These are phyloP conservation scores for Dothideomycetidae sp. DNA, from an alignment of 2,329 filamentous ascomycete genomes.

Conservation along the genomic window DNA sequence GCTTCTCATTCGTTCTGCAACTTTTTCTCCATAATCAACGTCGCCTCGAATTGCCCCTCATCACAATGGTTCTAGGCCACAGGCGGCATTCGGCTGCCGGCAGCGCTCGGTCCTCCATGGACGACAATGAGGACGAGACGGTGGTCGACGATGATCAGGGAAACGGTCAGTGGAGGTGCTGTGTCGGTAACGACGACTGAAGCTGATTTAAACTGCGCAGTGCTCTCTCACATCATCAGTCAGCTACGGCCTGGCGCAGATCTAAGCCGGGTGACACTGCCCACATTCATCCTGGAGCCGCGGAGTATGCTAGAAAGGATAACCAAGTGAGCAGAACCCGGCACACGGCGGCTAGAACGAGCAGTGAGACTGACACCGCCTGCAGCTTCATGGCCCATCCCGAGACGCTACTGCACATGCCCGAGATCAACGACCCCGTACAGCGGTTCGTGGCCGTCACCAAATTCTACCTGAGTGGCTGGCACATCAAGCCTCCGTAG, in stretches of 20 bases:
- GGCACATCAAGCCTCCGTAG: constrained; percentile 96
- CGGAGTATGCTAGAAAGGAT: constrained; percentile 97
- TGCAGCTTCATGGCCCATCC: constrained; percentile 96
- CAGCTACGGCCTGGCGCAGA: constrained; percentile 92
- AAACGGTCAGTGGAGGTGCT: constrained; percentile 75
- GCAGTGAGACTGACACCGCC: constrained; percentile 5
- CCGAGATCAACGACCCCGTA: constrained; percentile 74
- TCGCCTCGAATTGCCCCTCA: too few relatives aligned
- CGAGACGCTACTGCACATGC: constrained; percentile 81
- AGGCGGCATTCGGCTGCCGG: constrained; percentile 33
- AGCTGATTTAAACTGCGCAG: constrained; percentile 41
- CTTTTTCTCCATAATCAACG: too few relatives aligned
- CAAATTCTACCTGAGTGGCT: constrained; percentile 95
- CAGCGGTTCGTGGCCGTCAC: constrained; percentile 87
- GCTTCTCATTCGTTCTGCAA: too few relatives aligned
- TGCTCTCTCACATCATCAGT: constrained; percentile 92
- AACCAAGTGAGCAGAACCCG: constrained; percentile 69
- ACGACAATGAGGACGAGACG: constrained; percentile 42
- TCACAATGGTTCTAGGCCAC: constrained; percentile 35
- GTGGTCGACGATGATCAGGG: constrained; percentile 85
- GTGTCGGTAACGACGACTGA: too few relatives aligned
- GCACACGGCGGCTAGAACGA: background rate
- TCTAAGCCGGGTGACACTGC: constrained; percentile 81
- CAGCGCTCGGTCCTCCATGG: constrained; percentile 30
- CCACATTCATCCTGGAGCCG: constrained; percentile 95